Conservation (phyloP, 2,329 filamentous ascomycete species). For the Seiridium cupressi region DNA sequence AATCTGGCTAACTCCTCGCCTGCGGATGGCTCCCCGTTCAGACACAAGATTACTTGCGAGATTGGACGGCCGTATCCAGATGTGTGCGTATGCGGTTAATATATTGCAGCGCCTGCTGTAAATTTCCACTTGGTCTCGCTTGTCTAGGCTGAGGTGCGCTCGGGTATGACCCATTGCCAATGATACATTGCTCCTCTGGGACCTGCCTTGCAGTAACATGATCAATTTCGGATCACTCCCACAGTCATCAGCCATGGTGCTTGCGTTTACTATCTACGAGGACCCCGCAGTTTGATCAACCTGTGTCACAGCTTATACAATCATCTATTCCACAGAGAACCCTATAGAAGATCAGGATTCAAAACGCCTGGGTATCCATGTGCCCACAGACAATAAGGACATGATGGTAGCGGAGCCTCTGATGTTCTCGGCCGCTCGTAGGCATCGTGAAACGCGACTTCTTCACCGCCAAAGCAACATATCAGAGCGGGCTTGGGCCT, state of each 20-base stretch:
- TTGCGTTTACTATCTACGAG: too few species aligned
- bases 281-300: too few species aligned
- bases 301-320: background rate
- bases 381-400: too few species aligned
- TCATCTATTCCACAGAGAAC: background rate
- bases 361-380: too few species aligned
- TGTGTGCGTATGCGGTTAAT: constrained; percentile 3
- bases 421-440: too few species aligned
- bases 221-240: background rate
- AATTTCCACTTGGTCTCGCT: background rate
- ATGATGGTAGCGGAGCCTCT: too few species aligned
- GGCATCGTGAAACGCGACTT: too few species aligned
- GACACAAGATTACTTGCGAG: background rate
- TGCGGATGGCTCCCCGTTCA: background rate
- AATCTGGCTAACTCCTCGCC: background rate
- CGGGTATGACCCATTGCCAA: background rate
- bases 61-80: background rate
- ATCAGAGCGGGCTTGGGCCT: too few species aligned
- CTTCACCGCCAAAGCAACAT: too few species aligned
- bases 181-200: background rate
- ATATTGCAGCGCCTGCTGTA: background rate
- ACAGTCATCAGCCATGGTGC: background rate
- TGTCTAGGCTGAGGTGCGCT: background rate
- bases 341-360: too few species aligned
- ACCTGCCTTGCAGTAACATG: background rate